These are phyloP conservation scores for Ceratobasidium sp. DNA, from an alignment of 1,284 basidiomycete species.

Conservation along the genomic window DNA sequence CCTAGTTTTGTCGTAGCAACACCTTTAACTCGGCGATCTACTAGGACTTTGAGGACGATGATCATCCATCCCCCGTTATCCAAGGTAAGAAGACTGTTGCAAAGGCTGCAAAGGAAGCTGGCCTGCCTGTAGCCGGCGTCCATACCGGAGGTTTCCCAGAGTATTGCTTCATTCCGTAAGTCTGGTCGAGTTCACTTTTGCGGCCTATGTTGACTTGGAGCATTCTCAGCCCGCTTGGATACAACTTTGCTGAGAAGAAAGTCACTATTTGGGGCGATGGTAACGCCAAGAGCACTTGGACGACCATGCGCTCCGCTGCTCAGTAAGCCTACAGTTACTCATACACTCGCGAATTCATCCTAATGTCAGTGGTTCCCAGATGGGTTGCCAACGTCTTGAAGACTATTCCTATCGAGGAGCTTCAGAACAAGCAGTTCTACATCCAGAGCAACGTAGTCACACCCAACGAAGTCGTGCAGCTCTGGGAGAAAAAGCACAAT, in stretches of 20 bases:
- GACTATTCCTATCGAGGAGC: conserved; percentile 28
- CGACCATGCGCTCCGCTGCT: conserved; percentile 23
- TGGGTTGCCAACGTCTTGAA: conserved; percentile 36
- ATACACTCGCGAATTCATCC: background rate
- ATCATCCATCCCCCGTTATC: conserved; percentile 28
- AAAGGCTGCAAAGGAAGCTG: conserved; percentile 24
- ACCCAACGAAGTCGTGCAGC: conserved; percentile 22
- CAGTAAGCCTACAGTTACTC: conserved; percentile 8
- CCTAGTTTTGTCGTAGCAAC: background rate
- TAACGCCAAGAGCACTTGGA: conserved; percentile 26
- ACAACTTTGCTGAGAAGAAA: conserved; percentile 34
- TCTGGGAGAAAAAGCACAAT: conserved; percentile 42
- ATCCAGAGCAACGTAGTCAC: conserved; percentile 21
- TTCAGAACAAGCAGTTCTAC: conserved; percentile 28
- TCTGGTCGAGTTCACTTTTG: background rate
- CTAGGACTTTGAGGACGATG: conserved; percentile 15
- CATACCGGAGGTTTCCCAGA: conserved; percentile 34
- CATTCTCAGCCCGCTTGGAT: conserved; percentile 22
- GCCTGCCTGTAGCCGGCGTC: conserved; percentile 14
- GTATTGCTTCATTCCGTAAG: conserved; percentile 41
- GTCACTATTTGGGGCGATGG: conserved; percentile 35
- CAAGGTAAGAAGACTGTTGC: conserved; percentile 20
- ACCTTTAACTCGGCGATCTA: background rate
- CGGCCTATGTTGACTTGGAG: background rate
- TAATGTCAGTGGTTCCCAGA: conserved; percentile 3